phyloP scores from a whole-genome alignment of 169 alveolate species.

The Amoebophrya sp. region DNA sequence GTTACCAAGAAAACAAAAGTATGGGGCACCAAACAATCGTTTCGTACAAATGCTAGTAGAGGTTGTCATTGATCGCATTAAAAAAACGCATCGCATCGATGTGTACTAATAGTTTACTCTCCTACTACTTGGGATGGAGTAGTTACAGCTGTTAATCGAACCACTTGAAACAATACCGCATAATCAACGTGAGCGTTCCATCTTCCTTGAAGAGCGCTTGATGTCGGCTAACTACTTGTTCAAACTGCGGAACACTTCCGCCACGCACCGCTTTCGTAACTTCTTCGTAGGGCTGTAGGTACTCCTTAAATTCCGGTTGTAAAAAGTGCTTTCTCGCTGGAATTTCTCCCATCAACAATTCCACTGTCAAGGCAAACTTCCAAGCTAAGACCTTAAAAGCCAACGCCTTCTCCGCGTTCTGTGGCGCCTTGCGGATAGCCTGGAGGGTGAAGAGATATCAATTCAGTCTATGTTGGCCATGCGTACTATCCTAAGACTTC shows the following conservation, averaged over 20 bases:
- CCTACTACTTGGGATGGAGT: no score
- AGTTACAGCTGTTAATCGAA: no score
- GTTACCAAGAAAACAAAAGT: no score
- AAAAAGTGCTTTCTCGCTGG: conserved; percentile 79
- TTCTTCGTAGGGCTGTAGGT: conserved; percentile 71
- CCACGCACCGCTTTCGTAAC: conserved; percentile 75
- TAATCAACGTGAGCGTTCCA: conserved; percentile 69
- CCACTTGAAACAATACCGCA: no score
- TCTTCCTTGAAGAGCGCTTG: conserved; percentile 64
- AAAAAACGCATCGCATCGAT: no score
- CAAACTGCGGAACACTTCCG: conserved; percentile 77
- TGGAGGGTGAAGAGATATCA: no score
- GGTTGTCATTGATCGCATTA: no score
- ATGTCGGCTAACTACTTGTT: conserved; percentile 61
- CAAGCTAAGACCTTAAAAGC: conserved; percentile 51
- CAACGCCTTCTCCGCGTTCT: conserved; percentile 46
- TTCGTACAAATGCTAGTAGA: no score
- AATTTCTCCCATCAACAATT: conserved; percentile 87
- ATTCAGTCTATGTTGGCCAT: no score
- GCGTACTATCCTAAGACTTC: no score
- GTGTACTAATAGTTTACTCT: no score
- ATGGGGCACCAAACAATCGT: no score
- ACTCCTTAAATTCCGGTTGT: conserved; percentile 64
- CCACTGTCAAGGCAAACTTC: conserved; percentile 79
- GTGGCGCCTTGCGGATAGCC: conserved; percentile 86